These are phyloP conservation scores for Suillus occidentalis DNA, from an alignment of 768 basidiomycete genomes.

Conservation along the genomic window DNA sequence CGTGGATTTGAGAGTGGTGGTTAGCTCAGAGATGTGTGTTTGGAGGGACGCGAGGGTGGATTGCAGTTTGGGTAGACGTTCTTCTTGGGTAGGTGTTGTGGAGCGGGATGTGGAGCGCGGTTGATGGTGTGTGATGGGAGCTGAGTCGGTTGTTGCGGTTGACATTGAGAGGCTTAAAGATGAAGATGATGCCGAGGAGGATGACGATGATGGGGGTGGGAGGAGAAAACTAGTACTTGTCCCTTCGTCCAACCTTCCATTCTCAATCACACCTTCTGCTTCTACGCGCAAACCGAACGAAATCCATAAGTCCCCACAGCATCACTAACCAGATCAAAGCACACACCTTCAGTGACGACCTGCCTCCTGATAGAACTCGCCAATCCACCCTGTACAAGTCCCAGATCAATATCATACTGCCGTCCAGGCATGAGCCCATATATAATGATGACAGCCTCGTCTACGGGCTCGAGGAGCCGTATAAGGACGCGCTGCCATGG, in stretches of 20 bases:
- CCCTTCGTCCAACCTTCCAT: constrained; percentile 24
- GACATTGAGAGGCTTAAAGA: constrained; percentile 26
- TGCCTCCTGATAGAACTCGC: constrained; percentile 51
- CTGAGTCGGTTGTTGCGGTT: constrained; percentile 31
- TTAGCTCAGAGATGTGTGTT: constrained; percentile 67
- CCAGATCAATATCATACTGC: constrained; percentile 88
- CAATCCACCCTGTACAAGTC: constrained; percentile 63
- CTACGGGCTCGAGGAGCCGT: constrained; percentile 74
- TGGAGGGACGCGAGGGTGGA: constrained; percentile 63
- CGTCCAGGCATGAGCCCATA: constrained; percentile 87
- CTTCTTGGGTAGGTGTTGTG: constrained; percentile 53
- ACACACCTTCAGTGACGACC: constrained; percentile 66
- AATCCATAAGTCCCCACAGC: constrained; percentile 11
- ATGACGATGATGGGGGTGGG: not conserved
- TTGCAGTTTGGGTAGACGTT: constrained; percentile 63
- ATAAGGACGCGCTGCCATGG: constrained; percentile 81
- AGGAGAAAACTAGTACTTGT: constrained; percentile 3
- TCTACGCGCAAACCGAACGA: constrained; percentile 9
- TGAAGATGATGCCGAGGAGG: constrained; percentile 33
- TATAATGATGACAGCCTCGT: constrained; percentile 89
- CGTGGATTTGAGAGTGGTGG: constrained; percentile 69
- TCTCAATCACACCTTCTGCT: constrained; percentile 23
- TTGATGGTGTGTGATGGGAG: constrained; percentile 19
- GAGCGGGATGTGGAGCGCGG: constrained; percentile 26
- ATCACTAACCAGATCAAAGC: not conserved